Base-by-base conservation (phyloP, 2,329 filamentous ascomycete genomes). In the Penicillium digitatum region DNA sequence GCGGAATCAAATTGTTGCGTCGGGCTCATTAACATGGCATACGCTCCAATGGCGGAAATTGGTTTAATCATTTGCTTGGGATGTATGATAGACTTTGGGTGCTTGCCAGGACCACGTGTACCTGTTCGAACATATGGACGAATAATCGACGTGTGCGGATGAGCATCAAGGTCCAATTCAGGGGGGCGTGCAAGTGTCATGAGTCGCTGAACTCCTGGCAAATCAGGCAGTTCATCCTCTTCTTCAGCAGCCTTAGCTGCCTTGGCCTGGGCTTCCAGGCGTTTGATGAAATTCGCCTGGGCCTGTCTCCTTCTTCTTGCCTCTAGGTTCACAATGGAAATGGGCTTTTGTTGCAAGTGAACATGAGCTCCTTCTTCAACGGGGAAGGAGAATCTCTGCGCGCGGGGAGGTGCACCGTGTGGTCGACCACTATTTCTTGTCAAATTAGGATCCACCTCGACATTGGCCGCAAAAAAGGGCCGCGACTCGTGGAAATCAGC, bases 381-480 rank as follows among this genome's bases (percentile, higher is more conserved):
- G 1, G 72, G 73, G 7, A 74, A 53, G 14, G 40, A 26, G 11
- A 51, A 47, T 37, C 31, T 64, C 27, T 53, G 52, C 35, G 35
- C 39, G 42, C 43, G 51, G 38, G 39, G 27, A 55, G 40, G 42
- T 34, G 48, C 65, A 48, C 35, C 43, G 16, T 45, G 43, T 26
- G 52, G 47, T 18, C 52, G 61, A 40, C 42, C 53, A 40, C 58
- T 57, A 27, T 57, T 66, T 52, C 66, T 74, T 18, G 67, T 72
- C 48, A 73, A 58, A 3, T 64, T 66, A 3, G 69, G 69, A 39
- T 74, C 67, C 37, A 76, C 63, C 34, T 75, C 72, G 24, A 74
- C 72, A 52, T 73, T 72, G 1, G 71, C 66, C 0, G 80, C 79
- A 12, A 81, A 67, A 56, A 78, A 79, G 29, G 71, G 67, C n/a